Base-by-base conservation (phyloP, 768 basidiomycete genomes). In the Phanerochaete carnosa region DNA sequence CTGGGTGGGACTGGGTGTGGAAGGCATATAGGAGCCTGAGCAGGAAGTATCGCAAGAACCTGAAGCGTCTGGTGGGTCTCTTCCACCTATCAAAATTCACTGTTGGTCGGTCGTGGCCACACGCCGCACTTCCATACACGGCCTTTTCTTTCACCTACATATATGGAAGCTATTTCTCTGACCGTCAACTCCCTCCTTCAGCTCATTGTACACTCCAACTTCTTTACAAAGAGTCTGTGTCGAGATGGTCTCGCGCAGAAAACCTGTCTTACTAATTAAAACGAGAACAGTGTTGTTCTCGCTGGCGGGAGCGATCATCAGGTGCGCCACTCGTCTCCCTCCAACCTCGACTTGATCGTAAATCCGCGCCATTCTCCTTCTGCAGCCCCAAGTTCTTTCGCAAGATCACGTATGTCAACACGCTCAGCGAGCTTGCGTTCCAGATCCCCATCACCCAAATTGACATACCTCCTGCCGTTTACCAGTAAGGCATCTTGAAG, bases 1-100 rank as follows among this genome's bases (percentile, higher is more conserved):
- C 93, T 5, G 81, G 83, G 26, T 94, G 91, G 91, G 90, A 87
- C 64, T 95, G 93, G 93, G 82, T 95, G 11, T 94, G 92, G 92
- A 93, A 90, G 68, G 90, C 91, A 0, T 94, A 94, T 71, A 81
- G 91, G 25, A 88, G 88, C 67, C 76, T 90, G 47, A 91, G 81
- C 69, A 79, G 89, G 56, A 93, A 92, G 72, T 95, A 93, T 69
- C 82, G 93, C 56, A 95, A 95, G 77, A 92, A 95, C 68, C 73
- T 95, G 60, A 94, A 94, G 72, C 84, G 85, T 68, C 69, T 95
- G 73, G 92, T 90, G 62, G 58, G 88, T 72, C 13, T 55, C 9
- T 32, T 4, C 60, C 19, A 53, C 39, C 39, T 28, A 3, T n/a
- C 25, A 52, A 43, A 19, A 43, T 13, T 12, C 22, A 39, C 13